phyloP scores from a whole-genome alignment of 2,329 filamentous ascomycete genomes.

The Fusarium circinatum region DNA sequence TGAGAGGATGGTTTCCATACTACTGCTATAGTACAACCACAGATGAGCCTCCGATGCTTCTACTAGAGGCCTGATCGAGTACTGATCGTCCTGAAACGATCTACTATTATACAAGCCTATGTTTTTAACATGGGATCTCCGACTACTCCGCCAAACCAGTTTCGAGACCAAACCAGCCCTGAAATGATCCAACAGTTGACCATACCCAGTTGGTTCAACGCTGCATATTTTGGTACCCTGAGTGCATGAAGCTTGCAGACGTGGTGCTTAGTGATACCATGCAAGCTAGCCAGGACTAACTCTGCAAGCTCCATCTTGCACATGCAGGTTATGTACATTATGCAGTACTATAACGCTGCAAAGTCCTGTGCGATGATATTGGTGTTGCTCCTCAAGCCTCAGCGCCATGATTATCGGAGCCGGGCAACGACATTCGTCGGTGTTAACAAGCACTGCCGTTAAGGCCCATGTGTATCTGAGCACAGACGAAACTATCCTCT shows the following conservation, averaged over 20 bases:
- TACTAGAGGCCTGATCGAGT: constrained; percentile 2
- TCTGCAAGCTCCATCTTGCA: constrained; percentile 16
- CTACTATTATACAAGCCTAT: constrained; percentile 13
- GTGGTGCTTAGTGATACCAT: constrained; percentile 14
- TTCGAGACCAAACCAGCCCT: constrained; percentile 16
- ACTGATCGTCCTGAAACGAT: constrained; percentile 29
- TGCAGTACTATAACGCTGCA: constrained; percentile 12
- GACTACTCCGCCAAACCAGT: constrained; percentile 23
- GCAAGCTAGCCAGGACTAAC: constrained; percentile 11
- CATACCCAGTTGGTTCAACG: constrained; percentile 28
- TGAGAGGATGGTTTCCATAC: neutral
- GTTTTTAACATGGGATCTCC: constrained; percentile 14
- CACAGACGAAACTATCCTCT: constrained; percentile 20
- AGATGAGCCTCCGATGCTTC: neutral
- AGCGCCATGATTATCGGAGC: constrained; percentile 1
- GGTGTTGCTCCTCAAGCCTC: constrained; percentile 28
- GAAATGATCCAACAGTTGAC: constrained; percentile 17
- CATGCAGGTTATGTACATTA: constrained; percentile 14
- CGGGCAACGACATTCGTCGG: constrained; percentile 15
- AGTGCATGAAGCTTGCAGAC: constrained; percentile 14
- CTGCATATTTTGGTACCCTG: constrained; percentile 32
- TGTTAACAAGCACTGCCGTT: neutral
- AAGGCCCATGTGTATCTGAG: neutral
- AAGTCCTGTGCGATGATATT: constrained; percentile 31
- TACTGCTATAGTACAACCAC: neutral